phyloP scores from a whole-genome alignment of 352 stramenopile species.

The Phytopythium sindhum region DNA sequence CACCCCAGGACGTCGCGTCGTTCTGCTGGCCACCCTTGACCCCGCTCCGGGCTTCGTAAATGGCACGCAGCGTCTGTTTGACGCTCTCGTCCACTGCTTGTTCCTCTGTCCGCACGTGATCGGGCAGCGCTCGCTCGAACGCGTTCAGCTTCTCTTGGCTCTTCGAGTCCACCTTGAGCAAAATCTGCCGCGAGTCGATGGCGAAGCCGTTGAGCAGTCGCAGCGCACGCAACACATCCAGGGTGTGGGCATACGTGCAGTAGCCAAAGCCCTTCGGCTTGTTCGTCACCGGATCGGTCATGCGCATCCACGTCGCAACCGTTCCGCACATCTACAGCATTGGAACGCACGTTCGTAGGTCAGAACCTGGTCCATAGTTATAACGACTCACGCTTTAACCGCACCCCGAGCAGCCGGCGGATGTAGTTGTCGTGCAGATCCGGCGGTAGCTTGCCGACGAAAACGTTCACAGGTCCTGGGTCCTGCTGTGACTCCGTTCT shows the following conservation, averaged over 20 bases:
- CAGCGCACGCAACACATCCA: conserved; percentile 41
- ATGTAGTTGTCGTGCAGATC: conserved; percentile 55
- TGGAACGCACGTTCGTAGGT: background rate
- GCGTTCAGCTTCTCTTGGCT: conserved; percentile 32
- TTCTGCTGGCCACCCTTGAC: conserved; percentile 34
- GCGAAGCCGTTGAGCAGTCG: conserved; percentile 41
- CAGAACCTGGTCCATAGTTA: background rate
- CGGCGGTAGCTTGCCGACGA: conserved; percentile 49
- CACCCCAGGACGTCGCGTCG: conserved; percentile 27
- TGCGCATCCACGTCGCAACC: conserved; percentile 47
- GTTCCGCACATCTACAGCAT: conserved; percentile 30
- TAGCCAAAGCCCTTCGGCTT: conserved; percentile 49
- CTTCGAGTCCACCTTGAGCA: conserved; percentile 39
- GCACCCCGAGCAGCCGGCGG: conserved; percentile 47
- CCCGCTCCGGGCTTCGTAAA: conserved; percentile 31
- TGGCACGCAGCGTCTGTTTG: conserved; percentile 15
- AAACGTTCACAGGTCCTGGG: conserved; percentile 34
- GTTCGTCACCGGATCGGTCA: conserved; percentile 32
- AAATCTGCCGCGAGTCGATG: conserved; percentile 38
- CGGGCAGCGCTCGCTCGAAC: conserved; percentile 20
- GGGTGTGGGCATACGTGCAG: conserved; percentile 28
- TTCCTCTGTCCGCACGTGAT: conserved; percentile 20
- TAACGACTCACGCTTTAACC: background rate
- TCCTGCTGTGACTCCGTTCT: conserved; percentile 6
- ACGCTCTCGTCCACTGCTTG: conserved; percentile 22